Evolutionary conservation across 371 early-diverging fungal genomes (phyloP), one percentile per base, ranked within the genome.

Genomic region (Apophysomyces variabilis): DNA sequence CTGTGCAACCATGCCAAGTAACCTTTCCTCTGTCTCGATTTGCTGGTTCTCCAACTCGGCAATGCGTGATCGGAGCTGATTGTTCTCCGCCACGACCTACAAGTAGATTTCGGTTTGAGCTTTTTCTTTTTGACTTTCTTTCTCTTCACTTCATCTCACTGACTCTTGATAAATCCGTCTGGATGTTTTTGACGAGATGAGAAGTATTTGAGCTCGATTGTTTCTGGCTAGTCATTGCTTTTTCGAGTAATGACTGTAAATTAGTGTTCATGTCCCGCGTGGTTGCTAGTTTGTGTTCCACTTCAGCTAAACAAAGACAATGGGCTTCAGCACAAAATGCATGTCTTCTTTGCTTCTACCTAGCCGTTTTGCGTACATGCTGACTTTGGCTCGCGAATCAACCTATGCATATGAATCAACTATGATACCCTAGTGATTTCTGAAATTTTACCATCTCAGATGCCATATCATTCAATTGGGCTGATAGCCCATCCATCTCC

Each of bases 391-490:
- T 46, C 85, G 82, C 39, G 89, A 87, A 60, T 79, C 79, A 1
- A 78, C 73, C 81, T 81, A 69, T 16, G 6, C 47, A 47, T 7
- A 26, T 47, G 5, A 47, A 1, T n/a, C 7, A 47, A 14, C 7
- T 7, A n/a, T 4, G 47, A n/a, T 13, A 4, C 16, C 16, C 16
- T 47, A 14, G 16, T 47, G 21, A n/a, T 5, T 13, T 8, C 36
- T 35, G 6, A 41, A 41, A 46, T 46, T 14, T 41, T 74, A 86
- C 74, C 86, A 89, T 86, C 68, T 89, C 89, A 14, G 84, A 70
- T 0, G 87, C 85, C 81, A 89, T 89, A 59, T 89, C 88, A 38
- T 84, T 83, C 66, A 89, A 72, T 46, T 89, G 89, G 37, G 80
- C 87, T 12, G 87, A 82, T 0, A 89, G 65, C 14, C 83, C 84